These are phyloP conservation scores for Gonium pectorale DNA, from an alignment of 139 green algal species.

Conservation along the genomic window DNA sequence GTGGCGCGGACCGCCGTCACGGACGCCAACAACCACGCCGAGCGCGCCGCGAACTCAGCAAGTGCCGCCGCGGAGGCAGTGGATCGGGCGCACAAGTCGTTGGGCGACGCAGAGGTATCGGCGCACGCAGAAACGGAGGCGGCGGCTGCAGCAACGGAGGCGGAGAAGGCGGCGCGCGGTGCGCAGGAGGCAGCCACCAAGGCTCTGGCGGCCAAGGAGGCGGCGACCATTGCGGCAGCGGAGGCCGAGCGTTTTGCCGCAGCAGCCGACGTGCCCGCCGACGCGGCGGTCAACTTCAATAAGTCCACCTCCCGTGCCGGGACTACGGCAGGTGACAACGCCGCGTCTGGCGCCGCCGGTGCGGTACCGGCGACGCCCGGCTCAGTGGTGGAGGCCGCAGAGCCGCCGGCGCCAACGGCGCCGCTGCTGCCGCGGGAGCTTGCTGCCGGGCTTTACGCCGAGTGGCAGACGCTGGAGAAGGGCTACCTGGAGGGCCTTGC, in stretches of 20 bases:
- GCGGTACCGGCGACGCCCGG: too few relatives aligned
- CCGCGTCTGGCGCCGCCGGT: constrained; percentile 12
- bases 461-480: constrained; percentile 67
- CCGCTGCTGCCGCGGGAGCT: constrained; percentile 24
- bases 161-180: constrained; percentile 50
- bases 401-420: not conserved
- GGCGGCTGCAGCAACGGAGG: constrained; percentile 58
- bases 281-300: constrained; percentile 42
- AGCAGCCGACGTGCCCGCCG: constrained; percentile 39
- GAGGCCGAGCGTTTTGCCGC: constrained; percentile 62
- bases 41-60: constrained; percentile 51
- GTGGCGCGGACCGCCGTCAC: constrained; percentile 56
- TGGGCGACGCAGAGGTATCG: constrained; percentile 61
- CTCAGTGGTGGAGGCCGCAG: too few relatives aligned
- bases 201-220: constrained; percentile 62
- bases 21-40: constrained; percentile 64
- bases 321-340: not conserved
- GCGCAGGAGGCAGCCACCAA: constrained; percentile 58
- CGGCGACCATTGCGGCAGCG: constrained; percentile 55
- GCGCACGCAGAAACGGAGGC: constrained; percentile 61
- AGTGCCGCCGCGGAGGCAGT: constrained; percentile 58
- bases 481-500: constrained; percentile 69
- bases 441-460: constrained; percentile 43
- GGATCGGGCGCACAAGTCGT: constrained; percentile 47
- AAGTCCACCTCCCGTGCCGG: not conserved